A percentile compares a stretch with the other conserved stretches of the same genome.
phyloP scores from a whole-genome alignment of 371 early-diverging fungal genomes.

The Lichtheimia corymbifera region DNA sequence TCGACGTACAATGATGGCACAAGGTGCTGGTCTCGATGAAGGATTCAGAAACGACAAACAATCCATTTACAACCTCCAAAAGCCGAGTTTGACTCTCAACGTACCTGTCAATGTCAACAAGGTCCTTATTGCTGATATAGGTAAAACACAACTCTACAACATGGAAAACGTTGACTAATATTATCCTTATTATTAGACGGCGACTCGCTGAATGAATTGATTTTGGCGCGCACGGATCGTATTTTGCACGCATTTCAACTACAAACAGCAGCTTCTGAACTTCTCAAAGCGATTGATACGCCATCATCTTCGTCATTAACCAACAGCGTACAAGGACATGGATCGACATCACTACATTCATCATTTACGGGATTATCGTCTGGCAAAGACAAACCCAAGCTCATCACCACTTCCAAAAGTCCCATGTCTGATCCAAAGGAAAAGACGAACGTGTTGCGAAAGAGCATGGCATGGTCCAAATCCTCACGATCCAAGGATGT shows the following conservation, averaged over 20 bases:
- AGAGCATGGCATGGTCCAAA: conserved; percentile 26
- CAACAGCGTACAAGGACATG: conserved; percentile 9
- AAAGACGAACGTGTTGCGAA: conserved; percentile 11
- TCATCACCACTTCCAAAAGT: conserved; percentile 6
- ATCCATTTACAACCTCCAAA: conserved; percentile 44
- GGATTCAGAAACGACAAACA: neutral
- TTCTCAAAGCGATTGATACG: conserved; percentile 1
- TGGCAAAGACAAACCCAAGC: conserved; percentile 15
- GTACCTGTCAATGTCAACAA: conserved; percentile 83
- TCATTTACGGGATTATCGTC: conserved; percentile 20
- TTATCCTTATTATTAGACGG: conserved; percentile 46
- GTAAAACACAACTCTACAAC: conserved; percentile 20
- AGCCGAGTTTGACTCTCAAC: conserved; percentile 67
- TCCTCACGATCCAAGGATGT: conserved; percentile 7
- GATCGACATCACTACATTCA: conserved; percentile 10
- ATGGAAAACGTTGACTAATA: neutral
- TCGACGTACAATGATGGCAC: conserved; percentile 30
- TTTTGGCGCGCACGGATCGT: conserved; percentile 81
- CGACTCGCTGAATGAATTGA: conserved; percentile 74
- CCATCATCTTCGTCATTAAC: conserved; percentile 10
- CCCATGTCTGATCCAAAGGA: conserved; percentile 16
- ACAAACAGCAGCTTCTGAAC: conserved; percentile 9
- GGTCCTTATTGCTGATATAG: conserved; percentile 74
- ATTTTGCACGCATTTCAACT: conserved; percentile 74
- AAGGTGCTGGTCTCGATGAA: conserved; percentile 8